Percentiles rank a stretch among this genome's conserved stretches.
These are phyloP conservation scores for Lipomyces mesembrius DNA, from an alignment of 805 yeast genomes.

Conservation along the genomic window DNA sequence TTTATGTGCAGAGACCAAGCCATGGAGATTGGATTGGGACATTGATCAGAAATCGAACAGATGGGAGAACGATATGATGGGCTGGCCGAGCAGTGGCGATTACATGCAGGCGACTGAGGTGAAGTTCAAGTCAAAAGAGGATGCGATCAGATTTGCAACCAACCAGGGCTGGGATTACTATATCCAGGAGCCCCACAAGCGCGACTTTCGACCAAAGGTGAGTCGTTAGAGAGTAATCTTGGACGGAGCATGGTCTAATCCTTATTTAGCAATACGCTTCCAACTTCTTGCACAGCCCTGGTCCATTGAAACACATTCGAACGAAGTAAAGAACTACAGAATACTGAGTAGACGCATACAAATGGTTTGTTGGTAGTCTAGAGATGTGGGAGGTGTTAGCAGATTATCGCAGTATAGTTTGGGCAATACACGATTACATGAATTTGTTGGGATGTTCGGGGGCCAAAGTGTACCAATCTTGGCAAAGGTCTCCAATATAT, in stretches of 20 bases:
- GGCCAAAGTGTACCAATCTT: no score
- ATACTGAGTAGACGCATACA: not conserved
- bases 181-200: slow-evolving; percentile 78
- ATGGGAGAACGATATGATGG: slow-evolving; percentile 90
- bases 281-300: slow-evolving; percentile 35
- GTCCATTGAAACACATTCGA: slow-evolving; percentile 37
- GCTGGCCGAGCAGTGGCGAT: slow-evolving; percentile 79
- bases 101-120: slow-evolving; percentile 77
- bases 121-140: slow-evolving; percentile 73
- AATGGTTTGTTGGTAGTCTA: not conserved
- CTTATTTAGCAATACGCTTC: slow-evolving; percentile 30
- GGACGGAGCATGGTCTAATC: not conserved
- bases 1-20: slow-evolving; percentile 41
- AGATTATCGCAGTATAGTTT: not conserved
- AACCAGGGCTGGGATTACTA: slow-evolving; percentile 83
- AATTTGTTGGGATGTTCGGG: no score
- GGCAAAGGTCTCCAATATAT: no score
- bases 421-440: not conserved
- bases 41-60: slow-evolving; percentile 73
- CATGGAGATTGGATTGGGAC: slow-evolving; percentile 87
- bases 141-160: slow-evolving; percentile 77
- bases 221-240: slow-evolving; percentile 47
- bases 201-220: slow-evolving; percentile 74
- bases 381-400: not conserved
- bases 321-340: slow-evolving; percentile 21